Percentiles rank a stretch among this genome's conserved stretches.
phyloP scores from a whole-genome alignment of 306 rosid genomes.

The Sicyos baderoa region DNA sequence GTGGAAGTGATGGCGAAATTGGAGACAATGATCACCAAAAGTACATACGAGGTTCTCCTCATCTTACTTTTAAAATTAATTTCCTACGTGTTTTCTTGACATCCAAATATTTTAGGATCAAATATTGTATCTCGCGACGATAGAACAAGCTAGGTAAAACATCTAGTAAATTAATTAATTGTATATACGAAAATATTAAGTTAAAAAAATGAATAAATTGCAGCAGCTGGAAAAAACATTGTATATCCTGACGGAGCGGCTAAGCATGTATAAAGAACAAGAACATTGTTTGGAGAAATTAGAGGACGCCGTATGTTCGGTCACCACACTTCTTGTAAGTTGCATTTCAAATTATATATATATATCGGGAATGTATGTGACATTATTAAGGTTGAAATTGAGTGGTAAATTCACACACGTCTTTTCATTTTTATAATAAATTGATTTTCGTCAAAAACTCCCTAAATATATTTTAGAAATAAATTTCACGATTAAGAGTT shows the following conservation, averaged over 20 bases:
- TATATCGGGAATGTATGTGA: too few species aligned
- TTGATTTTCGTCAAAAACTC: background rate
- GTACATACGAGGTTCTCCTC: slow-evolving; percentile 37
- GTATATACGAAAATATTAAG: too few species aligned
- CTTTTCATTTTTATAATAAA: background rate
- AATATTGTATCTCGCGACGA: too few species aligned
- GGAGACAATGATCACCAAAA: slow-evolving; percentile 27
- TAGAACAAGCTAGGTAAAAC: too few species aligned
- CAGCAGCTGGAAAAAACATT: slow-evolving; percentile 48
- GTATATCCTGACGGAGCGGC: slow-evolving; percentile 57
- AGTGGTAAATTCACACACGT: background rate
- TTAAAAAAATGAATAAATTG: background rate
- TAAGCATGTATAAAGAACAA: slow-evolving; percentile 36
- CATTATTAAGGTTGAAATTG: too few species aligned
- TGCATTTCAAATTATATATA: background rate
- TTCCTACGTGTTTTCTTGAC: too few species aligned
- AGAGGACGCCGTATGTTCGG: slow-evolving; percentile 22
- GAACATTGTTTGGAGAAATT: slow-evolving; percentile 36
- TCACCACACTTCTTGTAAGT: slow-evolving; percentile 44
- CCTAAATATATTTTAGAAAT: too few species aligned
- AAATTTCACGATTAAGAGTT: too few species aligned
- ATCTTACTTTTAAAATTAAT: too few species aligned
- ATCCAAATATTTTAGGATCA: too few species aligned
- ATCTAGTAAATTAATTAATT: background rate
- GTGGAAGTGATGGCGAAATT: slow-evolving; percentile 36